These are phyloP conservation scores for Casuarina glauca DNA, from an alignment of 306 rosid genomes.

Conservation along the genomic window DNA sequence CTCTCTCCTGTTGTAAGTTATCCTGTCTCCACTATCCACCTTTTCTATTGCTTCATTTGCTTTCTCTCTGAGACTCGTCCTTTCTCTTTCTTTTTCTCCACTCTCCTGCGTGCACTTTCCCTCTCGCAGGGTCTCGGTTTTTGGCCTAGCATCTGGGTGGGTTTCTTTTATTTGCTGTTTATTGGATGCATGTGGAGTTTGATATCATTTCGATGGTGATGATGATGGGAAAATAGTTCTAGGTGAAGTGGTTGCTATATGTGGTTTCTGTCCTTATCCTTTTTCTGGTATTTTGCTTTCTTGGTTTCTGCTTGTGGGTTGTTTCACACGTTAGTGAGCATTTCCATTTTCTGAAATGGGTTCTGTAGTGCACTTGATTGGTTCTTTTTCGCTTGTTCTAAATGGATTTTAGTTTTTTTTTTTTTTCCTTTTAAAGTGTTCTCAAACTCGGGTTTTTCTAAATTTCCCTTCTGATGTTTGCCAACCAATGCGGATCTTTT, in stretches of 20 bases:
- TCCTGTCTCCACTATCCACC: slow-evolving; percentile 23
- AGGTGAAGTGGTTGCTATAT: slow-evolving; percentile 21
- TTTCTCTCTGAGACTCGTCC: neutral
- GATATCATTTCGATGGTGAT: slow-evolving; percentile 41
- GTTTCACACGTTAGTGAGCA: neutral
- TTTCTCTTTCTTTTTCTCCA: neutral
- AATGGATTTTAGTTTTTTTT: neutral
- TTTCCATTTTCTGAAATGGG: slow-evolving; percentile 16
- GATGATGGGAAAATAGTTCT: slow-evolving; percentile 20
- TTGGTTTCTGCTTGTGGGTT: slow-evolving; percentile 12
- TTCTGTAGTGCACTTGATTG: neutral
- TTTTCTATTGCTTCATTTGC: slow-evolving; percentile 27
- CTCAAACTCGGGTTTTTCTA: neutral
- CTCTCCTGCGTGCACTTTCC: neutral
- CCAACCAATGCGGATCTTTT: neutral
- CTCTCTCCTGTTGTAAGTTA: neutral
- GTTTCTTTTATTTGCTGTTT: slow-evolving; percentile 30
- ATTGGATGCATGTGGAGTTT: slow-evolving; percentile 56
- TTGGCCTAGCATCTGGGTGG: slow-evolving; percentile 40
- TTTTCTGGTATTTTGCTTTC: slow-evolving; percentile 28
- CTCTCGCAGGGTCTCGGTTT: slow-evolving; percentile 5
- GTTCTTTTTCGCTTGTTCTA: neutral
- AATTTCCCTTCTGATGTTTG: neutral
- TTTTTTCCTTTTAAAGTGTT: neutral
- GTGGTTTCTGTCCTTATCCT: slow-evolving; percentile 1